Evolutionary conservation across 2,329 filamentous ascomycete genomes (phyloP).

Genomic region (Aureobasidium zeae): DNA sequence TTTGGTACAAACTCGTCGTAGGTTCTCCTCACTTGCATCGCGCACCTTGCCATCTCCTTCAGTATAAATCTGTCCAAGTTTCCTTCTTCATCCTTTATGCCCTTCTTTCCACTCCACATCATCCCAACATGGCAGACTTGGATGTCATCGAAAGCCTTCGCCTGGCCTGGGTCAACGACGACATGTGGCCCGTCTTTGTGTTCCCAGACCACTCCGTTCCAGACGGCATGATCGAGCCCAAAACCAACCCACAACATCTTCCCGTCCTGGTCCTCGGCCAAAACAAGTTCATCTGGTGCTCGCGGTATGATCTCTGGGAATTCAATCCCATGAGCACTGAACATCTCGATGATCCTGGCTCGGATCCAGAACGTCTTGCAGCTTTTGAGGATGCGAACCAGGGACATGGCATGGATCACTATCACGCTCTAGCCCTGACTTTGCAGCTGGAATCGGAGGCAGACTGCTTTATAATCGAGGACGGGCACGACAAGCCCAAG

Average conservation of each 20-base stretch:
- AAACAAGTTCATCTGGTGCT: not conserved
- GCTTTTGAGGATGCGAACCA: not conserved
- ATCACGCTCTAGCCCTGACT: not conserved
- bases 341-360: not conserved
- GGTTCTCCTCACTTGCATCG: too few relatives aligned
- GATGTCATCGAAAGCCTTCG: not conserved
- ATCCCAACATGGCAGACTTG: not conserved
- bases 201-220: slow-evolving; percentile 8
- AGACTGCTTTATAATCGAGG: too few relatives aligned
- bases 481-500: too few relatives aligned
- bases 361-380: not conserved
- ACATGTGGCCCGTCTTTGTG: slow-evolving; percentile 1
- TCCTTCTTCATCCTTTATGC: not conserved
- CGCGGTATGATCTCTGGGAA: not conserved
- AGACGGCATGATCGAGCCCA: not conserved
- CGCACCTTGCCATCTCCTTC: too few relatives aligned
- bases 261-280: not conserved
- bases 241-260: not conserved
- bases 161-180: not conserved
- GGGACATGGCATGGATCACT: not conserved
- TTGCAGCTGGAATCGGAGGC: too few relatives aligned
- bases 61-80: not conserved
- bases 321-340: not conserved
- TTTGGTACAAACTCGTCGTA: too few relatives aligned
- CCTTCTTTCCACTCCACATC: not conserved